Evolutionary conservation across 2,329 filamentous ascomycete species (phyloP), one percentile per base, ranked within the genome.

Genomic region (Venturia carpophila): DNA sequence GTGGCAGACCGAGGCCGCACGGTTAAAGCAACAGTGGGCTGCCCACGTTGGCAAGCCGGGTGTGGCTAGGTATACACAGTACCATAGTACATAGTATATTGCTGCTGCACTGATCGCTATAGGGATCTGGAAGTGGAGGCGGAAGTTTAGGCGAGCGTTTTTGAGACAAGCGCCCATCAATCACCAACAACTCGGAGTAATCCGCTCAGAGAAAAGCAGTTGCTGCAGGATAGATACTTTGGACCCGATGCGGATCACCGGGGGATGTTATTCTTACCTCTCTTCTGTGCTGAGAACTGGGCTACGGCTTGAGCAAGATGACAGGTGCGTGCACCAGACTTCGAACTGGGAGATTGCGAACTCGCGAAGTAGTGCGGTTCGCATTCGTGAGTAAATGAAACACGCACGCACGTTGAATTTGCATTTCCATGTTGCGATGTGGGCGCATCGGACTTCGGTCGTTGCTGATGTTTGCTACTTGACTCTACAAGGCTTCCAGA

Each of bases 401-500:
- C n/a, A n/a, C n/a, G n/a, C n/a, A 24, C 27, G 30, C 27, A 58
- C 11, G 30, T 58, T 13, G 30, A n/a, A 58, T n/a, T 58, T 58
- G 27, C 52, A 37, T 37, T 13, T 58, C 10, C 15, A 19, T 34
- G 7, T 34, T 15, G 15, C 34, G 2, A 21, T 11, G 30, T 21
- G 27, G 30, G 24, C 27, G 30, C 27, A 34, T 56, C 30, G 30
- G 30, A 1, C 15, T 34, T 58, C 15, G 52, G 52, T 37, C 30
- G 30, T 58, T 17, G 17, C 19, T 37, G 17, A 37, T 37, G 52
- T 7, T 58, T 34, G 30, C 13, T 37, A 19, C n/a, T 9, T 58
- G 60, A 58, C 17, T 19, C 47, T 63, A 63, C 60, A 67, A 64
- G 9, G 73, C 75, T 49, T 76, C 60, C 1, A 76, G 66, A 17